Evolutionary conservation across 2,329 filamentous ascomycete genomes (phyloP), one percentile per base, ranked within the genome.

Genomic region (Parasarocladium wereldwijsianum): DNA sequence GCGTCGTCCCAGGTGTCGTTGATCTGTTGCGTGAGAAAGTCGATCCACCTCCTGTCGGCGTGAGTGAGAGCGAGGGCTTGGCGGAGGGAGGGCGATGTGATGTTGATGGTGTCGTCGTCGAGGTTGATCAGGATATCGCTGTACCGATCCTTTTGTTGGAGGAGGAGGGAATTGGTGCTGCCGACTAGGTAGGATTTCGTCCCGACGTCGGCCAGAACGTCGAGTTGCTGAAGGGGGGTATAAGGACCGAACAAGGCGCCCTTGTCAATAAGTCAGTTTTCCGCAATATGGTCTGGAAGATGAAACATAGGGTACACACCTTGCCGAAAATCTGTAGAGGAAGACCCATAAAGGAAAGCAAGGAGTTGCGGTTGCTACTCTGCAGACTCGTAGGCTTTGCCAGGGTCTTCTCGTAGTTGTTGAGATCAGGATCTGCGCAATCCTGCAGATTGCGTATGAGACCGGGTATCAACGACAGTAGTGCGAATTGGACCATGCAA

Each of bases 181-280:
- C 90, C 90, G 34, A 98, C 86, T 32, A 98, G 80, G 45, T 96
- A 98, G 2, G 87, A 94, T 57, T 93, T 96, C 13, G 90, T 96
- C 24, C 84, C 82, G 43, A 84, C 76, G 54, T 96, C 87, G 31
- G 87, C 87, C 23, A 98, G 68, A 42, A 94, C 69, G 50, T 98
- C 87, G 33, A 98, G 73, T 55, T 94, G 86, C 53, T 98, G 90
- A 12, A 98, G 62, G 12, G 90, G 90, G 1, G 90, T 98, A 48
- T 98, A 98, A 1, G 90, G 90, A 3, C 90, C 87, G 49, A 94
- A 96, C 35, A 98, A 68, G 49, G 84, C 90, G 36, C 90, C 90
- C 75, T 85, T 14, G 12, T 19, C n/a, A 4, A 15, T 26, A 16
- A 15, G 16, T 12, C 7, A 21, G 11, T 9, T n/a, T n/a, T n/a